Evolutionary conservation across 2,329 filamentous ascomycete genomes (phyloP).

Genomic region (Neofusicoccum sp.): DNA sequence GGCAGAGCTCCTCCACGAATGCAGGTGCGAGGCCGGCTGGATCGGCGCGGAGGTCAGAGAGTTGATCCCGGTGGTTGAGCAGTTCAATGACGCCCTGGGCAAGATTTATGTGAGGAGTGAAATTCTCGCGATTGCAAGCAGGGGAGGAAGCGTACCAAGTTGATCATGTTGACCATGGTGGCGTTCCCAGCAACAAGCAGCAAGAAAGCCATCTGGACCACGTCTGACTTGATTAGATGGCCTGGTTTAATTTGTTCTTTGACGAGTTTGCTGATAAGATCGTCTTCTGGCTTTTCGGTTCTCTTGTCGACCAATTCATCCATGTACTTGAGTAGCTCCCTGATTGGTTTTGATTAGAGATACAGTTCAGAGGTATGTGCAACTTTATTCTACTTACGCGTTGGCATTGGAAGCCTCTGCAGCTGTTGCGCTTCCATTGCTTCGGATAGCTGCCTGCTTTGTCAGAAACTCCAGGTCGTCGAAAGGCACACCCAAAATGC

Average conservation of each 20-base stretch:
- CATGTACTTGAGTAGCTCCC: conserved; percentile 48
- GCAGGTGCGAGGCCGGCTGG: conserved; percentile 33
- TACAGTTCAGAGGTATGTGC: conserved; percentile 8
- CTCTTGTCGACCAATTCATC: conserved; percentile 43
- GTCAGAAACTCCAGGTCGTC: conserved; percentile 49
- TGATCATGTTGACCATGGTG: conserved; percentile 50
- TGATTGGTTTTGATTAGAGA: conserved; percentile 20
- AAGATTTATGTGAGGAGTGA: not conserved
- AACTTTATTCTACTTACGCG: conserved; percentile 26
- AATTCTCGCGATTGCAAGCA: not conserved
- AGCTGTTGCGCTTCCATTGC: conserved; percentile 49
- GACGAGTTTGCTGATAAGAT: conserved; percentile 46
- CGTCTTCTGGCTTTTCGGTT: conserved; percentile 40
- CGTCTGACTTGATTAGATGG: conserved; percentile 30
- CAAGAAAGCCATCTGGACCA: conserved; percentile 50
- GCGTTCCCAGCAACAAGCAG: conserved; percentile 53
- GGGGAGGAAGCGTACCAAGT: conserved; percentile 34
- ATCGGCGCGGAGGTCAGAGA: conserved; percentile 42
- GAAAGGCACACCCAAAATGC: conserved; percentile 50
- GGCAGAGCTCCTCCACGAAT: conserved; percentile 51
- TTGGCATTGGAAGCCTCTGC: conserved; percentile 48
- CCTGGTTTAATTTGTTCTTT: conserved; percentile 31
- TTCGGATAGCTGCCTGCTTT: conserved; percentile 47
- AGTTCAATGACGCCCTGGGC: conserved; percentile 46
- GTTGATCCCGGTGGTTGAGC: conserved; percentile 44